These are phyloP conservation scores for Phoma sp. DNA, from an alignment of 2,329 filamentous ascomycete genomes.

Conservation along the genomic window DNA sequence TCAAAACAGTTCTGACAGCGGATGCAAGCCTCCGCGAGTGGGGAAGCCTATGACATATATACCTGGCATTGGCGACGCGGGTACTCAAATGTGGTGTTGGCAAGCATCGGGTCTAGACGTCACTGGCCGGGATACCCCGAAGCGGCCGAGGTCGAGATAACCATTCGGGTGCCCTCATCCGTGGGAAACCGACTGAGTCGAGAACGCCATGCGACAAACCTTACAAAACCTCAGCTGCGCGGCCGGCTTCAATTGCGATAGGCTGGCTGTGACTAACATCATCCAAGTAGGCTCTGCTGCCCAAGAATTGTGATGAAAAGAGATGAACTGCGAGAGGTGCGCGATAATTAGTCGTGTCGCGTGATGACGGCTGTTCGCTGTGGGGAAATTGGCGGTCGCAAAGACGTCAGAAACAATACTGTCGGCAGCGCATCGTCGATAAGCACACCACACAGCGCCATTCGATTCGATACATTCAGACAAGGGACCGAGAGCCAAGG, in stretches of 20 bases:
- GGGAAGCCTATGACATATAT: constrained; percentile 20
- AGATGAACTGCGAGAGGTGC: not conserved
- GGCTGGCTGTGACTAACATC: not conserved
- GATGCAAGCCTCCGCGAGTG: constrained; percentile 9
- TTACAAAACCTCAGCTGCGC: constrained; percentile 12
- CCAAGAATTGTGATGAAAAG: constrained; percentile 1
- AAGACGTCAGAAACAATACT: constrained; percentile 2
- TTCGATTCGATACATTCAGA: not conserved
- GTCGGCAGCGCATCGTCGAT: not conserved
- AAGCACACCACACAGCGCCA: not conserved
- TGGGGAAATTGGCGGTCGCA: not conserved
- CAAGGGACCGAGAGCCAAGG: not conserved
- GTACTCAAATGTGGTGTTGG: constrained; percentile 13
- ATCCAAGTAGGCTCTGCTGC: constrained; percentile 1
- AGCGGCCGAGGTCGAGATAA: constrained; percentile 20
- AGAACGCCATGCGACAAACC: constrained; percentile 5
- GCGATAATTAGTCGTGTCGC: constrained; percentile 5
- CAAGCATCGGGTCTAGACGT: constrained; percentile 20
- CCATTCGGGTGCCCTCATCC: constrained; percentile 15
- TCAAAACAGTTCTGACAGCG: constrained; percentile 14
- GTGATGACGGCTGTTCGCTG: constrained; percentile 3
- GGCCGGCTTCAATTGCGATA: constrained; percentile 13
- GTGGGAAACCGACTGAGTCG: constrained; percentile 9
- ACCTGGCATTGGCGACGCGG: constrained; percentile 20
- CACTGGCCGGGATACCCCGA: constrained; percentile 19